Evolutionary conservation across 352 stramenopile species (phyloP), one percentile per base, ranked within the genome.

Genomic region (Pythium phragmitis): DNA sequence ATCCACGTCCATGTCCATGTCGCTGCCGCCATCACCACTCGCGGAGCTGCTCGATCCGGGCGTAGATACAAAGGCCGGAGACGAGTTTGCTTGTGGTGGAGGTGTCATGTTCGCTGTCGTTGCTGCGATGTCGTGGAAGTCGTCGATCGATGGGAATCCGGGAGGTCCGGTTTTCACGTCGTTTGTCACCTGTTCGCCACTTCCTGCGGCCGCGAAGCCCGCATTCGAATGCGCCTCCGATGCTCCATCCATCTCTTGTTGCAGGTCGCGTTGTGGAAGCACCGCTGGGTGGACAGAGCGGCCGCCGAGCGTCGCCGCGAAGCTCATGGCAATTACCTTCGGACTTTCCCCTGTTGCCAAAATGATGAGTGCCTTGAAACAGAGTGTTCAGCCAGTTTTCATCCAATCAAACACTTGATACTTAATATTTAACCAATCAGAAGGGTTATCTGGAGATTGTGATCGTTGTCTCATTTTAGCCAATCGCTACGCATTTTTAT

Each of bases 401-500:
- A 14, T 30, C 41, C n/a, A 19, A 49, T 37, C 19, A 30, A 0
- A 30, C 0, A 5, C 0, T 30, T 5, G 3, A 30, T 30, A 30
- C 1, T 30, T 12, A 21, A 61, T 39, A 42, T 52, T 52, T 52
- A 61, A 23, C 54, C 26, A 61, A 61, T 61, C 23, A 52, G 1
- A 52, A 6, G 34, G 34, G 26, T 30, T 30, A 5, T 30, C 26
- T 30, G 34, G 11, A 6, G 7, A 39, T 6, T 39, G 11, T 39
- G 34, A 39, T 11, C 7, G 34, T 9, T 39, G 1, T 39, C 3
- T 9, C 4, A 14, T 39, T 39, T 14, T 39, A 39, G 34, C 34
- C 34, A 39, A 39, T 39, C 3, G 26, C 2, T 30, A 30, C 4
- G 26, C 26, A 5, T 4, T 28, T 4, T 28, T 28, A 4, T 30